Percentiles rank a stretch among this genome's conserved stretches.
phyloP scores from a whole-genome alignment of 257 asterid species.

The Solanum sparsipilum region DNA sequence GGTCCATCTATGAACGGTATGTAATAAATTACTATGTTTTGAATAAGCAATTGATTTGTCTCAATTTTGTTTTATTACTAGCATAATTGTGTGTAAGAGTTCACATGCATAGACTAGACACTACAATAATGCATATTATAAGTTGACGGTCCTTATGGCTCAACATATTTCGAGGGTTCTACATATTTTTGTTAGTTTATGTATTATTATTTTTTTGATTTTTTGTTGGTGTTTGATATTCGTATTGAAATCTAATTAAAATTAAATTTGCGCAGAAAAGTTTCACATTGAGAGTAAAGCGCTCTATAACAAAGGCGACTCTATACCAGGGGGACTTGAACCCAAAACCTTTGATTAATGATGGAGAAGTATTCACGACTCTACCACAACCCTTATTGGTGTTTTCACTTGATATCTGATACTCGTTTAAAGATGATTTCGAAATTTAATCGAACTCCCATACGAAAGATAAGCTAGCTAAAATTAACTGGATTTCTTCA shows the following conservation, averaged over 20 bases:
- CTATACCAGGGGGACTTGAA: no score
- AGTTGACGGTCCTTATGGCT: background rate
- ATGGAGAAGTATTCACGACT: background rate
- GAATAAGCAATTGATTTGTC: background rate
- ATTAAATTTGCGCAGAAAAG: no score
- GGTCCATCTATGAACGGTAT: background rate
- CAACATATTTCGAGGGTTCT: background rate
- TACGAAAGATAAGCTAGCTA: no score
- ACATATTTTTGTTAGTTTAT: background rate
- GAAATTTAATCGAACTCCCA: no score
- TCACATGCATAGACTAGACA: background rate
- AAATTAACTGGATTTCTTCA: no score
- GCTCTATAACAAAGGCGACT: background rate
- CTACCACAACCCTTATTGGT: accelerated
- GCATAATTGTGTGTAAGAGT: background rate
- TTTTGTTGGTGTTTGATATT: background rate
- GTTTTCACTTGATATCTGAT: background rate
- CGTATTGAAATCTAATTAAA: no score
- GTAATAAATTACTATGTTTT: background rate
- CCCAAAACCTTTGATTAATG: background rate
- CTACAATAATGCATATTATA: background rate
- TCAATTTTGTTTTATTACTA: background rate
- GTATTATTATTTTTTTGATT: background rate
- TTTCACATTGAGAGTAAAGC: background rate
- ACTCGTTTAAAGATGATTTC: background rate